phyloP scores from a whole-genome alignment of 2,329 filamentous ascomycete genomes.

The Thelonectria discophora region DNA sequence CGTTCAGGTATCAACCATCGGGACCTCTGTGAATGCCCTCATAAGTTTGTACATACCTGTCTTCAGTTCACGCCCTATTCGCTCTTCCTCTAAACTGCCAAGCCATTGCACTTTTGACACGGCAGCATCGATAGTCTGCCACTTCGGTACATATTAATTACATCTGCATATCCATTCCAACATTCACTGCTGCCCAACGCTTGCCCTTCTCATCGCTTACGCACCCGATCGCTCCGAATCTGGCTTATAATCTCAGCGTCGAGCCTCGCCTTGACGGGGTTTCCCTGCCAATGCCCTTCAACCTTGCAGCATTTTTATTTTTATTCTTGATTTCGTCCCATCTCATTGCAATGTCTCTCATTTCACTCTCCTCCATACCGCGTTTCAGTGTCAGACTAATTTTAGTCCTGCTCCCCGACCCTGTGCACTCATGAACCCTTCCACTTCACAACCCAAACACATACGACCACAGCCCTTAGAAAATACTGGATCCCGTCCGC shows the following conservation, averaged over 20 bases:
- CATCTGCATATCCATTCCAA: neutral
- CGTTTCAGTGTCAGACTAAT: slow-evolving; percentile 11
- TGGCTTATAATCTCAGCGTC: neutral
- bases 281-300: slow-evolving; percentile 15
- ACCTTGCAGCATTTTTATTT: neutral
- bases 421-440: neutral
- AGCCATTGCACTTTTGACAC: too few species aligned
- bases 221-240: slow-evolving; percentile 15
- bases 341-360: slow-evolving; percentile 13
- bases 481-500: slow-evolving; percentile 19
- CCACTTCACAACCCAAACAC: slow-evolving; percentile 7
- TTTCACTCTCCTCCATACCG: slow-evolving; percentile 8
- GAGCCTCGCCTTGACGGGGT: slow-evolving; percentile 1
- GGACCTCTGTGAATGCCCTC: too few species aligned
- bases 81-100: too few species aligned
- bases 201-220: slow-evolving; percentile 2
- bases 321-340: slow-evolving; percentile 13
- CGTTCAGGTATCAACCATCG: too few species aligned
- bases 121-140: neutral
- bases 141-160: neutral
- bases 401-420: neutral
- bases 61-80: neutral
- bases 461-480: slow-evolving; percentile 14
- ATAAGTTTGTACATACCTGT: too few species aligned
- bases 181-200: slow-evolving; percentile 5